Evolutionary conservation across 169 alveolate genomes (phyloP).

Genomic region (Plasmodium blacklocki): DNA sequence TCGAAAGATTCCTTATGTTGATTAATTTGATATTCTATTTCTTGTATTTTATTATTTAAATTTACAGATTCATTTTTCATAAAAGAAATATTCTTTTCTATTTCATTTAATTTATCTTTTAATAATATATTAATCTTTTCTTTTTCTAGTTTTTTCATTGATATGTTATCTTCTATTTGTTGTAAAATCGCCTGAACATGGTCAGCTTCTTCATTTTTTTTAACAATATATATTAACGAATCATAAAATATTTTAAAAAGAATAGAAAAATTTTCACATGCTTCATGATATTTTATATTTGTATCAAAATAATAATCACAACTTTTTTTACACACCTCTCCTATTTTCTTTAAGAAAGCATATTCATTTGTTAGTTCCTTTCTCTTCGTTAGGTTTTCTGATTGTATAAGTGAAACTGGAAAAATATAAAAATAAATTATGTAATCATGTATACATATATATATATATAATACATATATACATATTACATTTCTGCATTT

Average conservation of each 20-base stretch:
- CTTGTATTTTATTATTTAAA: conserved; percentile 63
- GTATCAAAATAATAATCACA: conserved; percentile 59
- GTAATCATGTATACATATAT: neutral
- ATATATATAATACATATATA: neutral
- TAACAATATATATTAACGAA: conserved; percentile 23
- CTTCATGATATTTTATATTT: conserved; percentile 56
- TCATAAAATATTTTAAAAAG: conserved; percentile 45
- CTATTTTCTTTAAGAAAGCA: conserved; percentile 39
- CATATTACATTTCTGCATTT: neutral
- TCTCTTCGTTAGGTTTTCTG: conserved; percentile 53
- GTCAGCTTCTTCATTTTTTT: conserved; percentile 33
- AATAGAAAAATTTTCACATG: conserved; percentile 53
- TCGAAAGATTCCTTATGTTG: conserved; percentile 71
- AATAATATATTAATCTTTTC: conserved; percentile 5
- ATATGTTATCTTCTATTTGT: conserved; percentile 30
- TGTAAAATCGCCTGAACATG: conserved; percentile 3
- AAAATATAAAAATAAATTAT: neutral
- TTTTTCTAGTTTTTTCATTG: conserved; percentile 9
- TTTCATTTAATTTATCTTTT: conserved; percentile 16
- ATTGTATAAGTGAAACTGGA: conserved; percentile 33
- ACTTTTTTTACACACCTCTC: conserved; percentile 69
- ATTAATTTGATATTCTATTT: conserved; percentile 63
- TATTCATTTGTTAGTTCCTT: conserved; percentile 43
- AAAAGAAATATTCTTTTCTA: conserved; percentile 15
- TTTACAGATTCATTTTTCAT: conserved; percentile 63